A percentile compares a stretch with the other conserved stretches of the same genome.
phyloP scores from a whole-genome alignment of 2,329 filamentous ascomycete genomes.

The Colletotrichum lini region DNA sequence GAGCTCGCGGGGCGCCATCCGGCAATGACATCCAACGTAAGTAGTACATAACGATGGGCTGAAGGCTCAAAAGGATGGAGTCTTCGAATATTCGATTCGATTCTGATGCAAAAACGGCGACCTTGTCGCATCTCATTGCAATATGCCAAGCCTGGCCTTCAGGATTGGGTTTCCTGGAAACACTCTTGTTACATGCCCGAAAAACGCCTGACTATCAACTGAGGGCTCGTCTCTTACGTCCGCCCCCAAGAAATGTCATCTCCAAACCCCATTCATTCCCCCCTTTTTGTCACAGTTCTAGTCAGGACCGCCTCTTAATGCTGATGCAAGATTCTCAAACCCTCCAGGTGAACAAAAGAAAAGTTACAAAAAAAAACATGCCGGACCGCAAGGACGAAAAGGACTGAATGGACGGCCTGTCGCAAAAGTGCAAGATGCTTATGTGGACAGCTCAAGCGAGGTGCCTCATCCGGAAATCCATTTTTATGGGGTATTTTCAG shows the following conservation, averaged over 20 bases:
- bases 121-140: conserved; percentile 19
- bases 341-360: conserved; percentile 22
- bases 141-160: conserved; percentile 24
- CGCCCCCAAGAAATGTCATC: neutral
- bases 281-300: conserved; percentile 14
- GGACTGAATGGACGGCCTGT: neutral
- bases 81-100: neutral
- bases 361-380: conserved; percentile 6
- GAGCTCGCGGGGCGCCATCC: too few species aligned
- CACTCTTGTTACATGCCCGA: conserved; percentile 30
- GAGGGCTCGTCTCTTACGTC: neutral
- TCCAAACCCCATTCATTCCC: neutral
- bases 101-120: neutral
- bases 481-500: neutral
- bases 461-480: neutral
- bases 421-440: neutral
- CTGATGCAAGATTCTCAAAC: conserved; percentile 24
- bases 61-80: neutral
- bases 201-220: conserved; percentile 23
- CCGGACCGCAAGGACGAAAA: neutral
- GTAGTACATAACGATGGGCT: too few species aligned
- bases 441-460: neutral
- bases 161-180: conserved; percentile 25
- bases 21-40: too few species aligned
- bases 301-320: conserved; percentile 14